phyloP scores from a whole-genome alignment of 306 rosid genomes.

The Luffa acutangula region DNA sequence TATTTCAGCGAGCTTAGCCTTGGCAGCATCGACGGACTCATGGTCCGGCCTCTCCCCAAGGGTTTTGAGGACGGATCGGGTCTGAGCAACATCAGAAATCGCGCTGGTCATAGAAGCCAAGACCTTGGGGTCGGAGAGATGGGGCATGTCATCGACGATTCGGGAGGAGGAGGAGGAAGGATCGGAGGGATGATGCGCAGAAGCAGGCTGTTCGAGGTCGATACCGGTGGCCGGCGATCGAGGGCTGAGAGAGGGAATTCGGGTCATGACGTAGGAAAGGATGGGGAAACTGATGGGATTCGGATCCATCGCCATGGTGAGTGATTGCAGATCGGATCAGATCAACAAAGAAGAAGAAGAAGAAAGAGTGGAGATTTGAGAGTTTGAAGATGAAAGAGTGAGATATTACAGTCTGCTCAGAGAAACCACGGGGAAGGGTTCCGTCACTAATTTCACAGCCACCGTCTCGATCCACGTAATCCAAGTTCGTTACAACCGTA shows the following conservation, averaged over 20 bases:
- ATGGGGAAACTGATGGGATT: conserved; percentile 61
- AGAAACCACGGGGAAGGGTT: neutral
- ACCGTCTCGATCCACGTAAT: neutral
- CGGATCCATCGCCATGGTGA: conserved; percentile 57
- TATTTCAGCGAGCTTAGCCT: conserved; percentile 35
- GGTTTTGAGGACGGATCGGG: conserved; percentile 56
- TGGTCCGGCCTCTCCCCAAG: conserved; percentile 81
- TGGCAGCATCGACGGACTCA: conserved; percentile 58
- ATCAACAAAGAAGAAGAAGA: neutral
- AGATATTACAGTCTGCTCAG: neutral
- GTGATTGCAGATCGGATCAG: neutral
- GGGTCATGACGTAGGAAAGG: conserved; percentile 78
- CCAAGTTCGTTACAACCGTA: neutral
- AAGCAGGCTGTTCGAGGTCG: conserved; percentile 43
- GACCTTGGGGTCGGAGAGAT: conserved; percentile 46
- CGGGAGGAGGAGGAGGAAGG: conserved; percentile 20
- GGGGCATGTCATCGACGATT: conserved; percentile 49
- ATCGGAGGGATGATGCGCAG: conserved; percentile 1
- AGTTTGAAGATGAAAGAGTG: neutral
- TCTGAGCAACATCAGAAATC: conserved; percentile 65
- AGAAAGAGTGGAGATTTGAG: neutral
- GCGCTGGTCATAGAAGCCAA: conserved; percentile 67
- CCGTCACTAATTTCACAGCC: neutral
- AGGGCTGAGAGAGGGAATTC: conserved; percentile 37
- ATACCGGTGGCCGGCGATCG: neutral